phyloP scores from a whole-genome alignment of 495 filamentous ascomycete genomes.

The Paragyromitra xinjiangensis region DNA sequence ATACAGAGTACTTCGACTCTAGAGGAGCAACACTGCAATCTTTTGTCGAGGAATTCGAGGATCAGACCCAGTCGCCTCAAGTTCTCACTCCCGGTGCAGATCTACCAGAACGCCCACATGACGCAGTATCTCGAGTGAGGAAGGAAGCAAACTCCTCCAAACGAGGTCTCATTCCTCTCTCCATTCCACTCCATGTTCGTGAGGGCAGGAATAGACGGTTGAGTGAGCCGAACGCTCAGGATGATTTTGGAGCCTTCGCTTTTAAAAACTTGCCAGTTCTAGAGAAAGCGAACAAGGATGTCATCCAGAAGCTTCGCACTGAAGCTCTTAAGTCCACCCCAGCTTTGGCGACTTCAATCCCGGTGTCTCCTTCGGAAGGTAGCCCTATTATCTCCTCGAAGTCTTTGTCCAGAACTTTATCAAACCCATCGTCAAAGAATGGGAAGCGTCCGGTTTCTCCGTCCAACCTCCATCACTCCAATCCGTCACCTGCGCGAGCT shows the following conservation, averaged over 20 bases:
- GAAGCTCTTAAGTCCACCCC: conserved; percentile 71
- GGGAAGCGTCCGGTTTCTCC: conserved; percentile 83
- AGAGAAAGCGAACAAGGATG: conserved; percentile 98
- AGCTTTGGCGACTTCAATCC: conserved; percentile 62
- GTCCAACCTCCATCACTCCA: conserved; percentile 75
- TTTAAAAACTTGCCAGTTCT: conserved; percentile 98
- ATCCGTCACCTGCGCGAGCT: conserved; percentile 82
- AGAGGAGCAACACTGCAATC: conserved; percentile 88
- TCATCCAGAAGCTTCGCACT: conserved; percentile 91
- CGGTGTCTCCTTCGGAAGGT: conserved; percentile 75
- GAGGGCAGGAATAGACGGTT: conserved; percentile 85
- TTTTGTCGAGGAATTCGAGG: conserved; percentile 92
- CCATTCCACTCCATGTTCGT: conserved; percentile 95
- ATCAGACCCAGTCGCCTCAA: conserved; percentile 77
- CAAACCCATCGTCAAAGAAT: conserved; percentile 70
- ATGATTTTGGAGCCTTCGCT: conserved; percentile 95
- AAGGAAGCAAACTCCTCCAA: conserved; percentile 84
- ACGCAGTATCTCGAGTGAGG: conserved; percentile 89
- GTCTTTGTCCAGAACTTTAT: conserved; percentile 83
- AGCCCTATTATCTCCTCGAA: conserved; percentile 80
- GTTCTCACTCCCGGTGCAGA: conserved; percentile 70
- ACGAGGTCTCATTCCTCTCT: conserved; percentile 89
- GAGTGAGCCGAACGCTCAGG: conserved; percentile 85
- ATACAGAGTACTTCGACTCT: conserved; percentile 96
- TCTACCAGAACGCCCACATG: conserved; percentile 86